Evolutionary conservation across 2,329 filamentous ascomycete genomes (phyloP).

Genomic region (Ophiocordyceps camponoti-saundersi): DNA sequence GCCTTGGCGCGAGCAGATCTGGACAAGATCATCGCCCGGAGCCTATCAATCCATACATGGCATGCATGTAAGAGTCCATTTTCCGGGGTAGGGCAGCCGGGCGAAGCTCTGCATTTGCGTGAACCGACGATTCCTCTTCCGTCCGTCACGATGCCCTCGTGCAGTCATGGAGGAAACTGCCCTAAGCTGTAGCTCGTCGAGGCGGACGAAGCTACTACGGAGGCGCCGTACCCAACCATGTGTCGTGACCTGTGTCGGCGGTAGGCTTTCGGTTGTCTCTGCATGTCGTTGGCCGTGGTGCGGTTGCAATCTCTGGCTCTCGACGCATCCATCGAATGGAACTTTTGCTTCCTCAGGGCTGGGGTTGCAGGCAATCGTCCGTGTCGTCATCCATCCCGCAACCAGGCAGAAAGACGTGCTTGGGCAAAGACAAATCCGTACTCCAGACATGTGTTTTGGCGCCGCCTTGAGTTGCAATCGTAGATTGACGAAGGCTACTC

Average conservation of each 20-base stretch:
- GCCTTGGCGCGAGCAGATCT: background rate
- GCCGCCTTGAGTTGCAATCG: background rate
- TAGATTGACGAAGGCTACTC: background rate
- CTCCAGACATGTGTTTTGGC: no score
- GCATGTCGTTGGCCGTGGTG: background rate
- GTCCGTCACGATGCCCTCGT: background rate
- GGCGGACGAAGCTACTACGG: no score
- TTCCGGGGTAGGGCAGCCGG: background rate
- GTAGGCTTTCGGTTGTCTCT: background rate
- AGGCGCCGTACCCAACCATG: background rate
- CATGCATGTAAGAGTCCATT: background rate
- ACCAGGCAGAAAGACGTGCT: no score
- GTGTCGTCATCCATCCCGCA: constrained; percentile 1
- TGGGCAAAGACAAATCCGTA: no score
- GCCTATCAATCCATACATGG: background rate
- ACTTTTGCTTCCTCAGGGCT: constrained; percentile 7
- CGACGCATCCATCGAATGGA: constrained; percentile 4
- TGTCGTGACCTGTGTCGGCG: background rate
- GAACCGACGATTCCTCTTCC: background rate
- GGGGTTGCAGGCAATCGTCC: constrained; percentile 4
- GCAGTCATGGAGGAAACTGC: background rate
- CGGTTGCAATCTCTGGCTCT: constrained; percentile 1
- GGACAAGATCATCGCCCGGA: background rate
- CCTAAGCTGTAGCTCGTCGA: no score
- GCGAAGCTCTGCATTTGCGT: no score